Conservation (phyloP, 352 stramenopile species). For the Phytophthora vignae region DNA sequence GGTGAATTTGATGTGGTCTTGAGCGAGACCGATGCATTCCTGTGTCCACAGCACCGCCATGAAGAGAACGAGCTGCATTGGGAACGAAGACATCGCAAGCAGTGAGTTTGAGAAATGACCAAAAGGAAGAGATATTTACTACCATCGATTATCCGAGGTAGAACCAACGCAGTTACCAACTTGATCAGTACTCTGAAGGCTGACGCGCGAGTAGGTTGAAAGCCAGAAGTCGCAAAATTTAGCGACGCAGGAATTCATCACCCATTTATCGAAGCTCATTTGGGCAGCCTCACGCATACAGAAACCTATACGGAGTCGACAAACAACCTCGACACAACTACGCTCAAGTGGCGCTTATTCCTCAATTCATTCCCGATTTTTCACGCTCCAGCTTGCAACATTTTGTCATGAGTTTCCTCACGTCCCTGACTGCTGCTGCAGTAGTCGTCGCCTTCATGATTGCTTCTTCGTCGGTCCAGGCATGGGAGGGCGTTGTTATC, state of each 20-base stretch:
- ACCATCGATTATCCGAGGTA: not conserved
- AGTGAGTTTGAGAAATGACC: not conserved
- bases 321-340: not conserved
- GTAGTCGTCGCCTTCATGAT: not conserved
- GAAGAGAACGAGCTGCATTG: not conserved
- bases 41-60: not conserved
- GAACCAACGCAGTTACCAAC: no score
- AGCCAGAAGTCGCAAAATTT: not conserved
- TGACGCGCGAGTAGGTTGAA: not conserved
- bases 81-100: not conserved
- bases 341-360: not conserved
- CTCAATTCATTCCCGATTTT: not conserved
- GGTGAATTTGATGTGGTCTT: constrained; percentile 16
- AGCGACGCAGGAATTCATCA: not conserved
- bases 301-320: no score
- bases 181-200: not conserved
- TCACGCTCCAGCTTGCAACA: not conserved
- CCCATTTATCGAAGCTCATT: not conserved
- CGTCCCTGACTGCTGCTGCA: not conserved
- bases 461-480: not conserved
- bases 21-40: not conserved
- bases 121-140: not conserved
- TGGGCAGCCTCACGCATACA: no score
- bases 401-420: not conserved
- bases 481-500: not conserved